Evolutionary conservation across 148 eudicot genomes (phyloP).

Genomic region (Arbutus unedo): DNA sequence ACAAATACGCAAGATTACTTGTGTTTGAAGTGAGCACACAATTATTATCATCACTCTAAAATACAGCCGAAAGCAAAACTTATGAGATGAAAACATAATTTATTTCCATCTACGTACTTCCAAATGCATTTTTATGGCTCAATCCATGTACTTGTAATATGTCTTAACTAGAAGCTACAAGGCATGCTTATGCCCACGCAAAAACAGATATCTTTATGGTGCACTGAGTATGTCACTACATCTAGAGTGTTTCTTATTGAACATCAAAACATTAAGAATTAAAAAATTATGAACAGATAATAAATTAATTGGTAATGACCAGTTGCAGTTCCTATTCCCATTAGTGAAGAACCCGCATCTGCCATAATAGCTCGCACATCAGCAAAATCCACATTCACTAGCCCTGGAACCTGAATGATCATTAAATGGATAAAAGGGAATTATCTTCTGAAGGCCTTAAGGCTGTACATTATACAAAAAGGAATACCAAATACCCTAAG

Average conservation of each 20-base stretch:
- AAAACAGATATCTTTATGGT: not conserved
- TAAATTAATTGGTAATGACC: slow-evolving; percentile 38
- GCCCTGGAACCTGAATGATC: slow-evolving; percentile 74
- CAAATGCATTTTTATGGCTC: not conserved
- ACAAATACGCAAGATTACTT: slow-evolving; percentile 6
- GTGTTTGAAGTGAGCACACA: not conserved
- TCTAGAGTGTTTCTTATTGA: not conserved
- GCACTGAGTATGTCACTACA: not conserved
- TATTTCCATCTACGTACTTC: not conserved
- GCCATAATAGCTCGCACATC: slow-evolving; percentile 99
- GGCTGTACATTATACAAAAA: slow-evolving; percentile 4
- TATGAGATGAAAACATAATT: not conserved
- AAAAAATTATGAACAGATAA: not conserved
- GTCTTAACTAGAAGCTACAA: not conserved
- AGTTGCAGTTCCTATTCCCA: slow-evolving; percentile 99
- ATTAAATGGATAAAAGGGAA: slow-evolving; percentile 7
- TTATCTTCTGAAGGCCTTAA: not conserved
- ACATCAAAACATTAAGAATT: not conserved
- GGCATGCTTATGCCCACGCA: not conserved
- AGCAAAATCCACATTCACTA: slow-evolving; percentile 98
- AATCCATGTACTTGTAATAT: not conserved
- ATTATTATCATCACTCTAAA: not conserved
- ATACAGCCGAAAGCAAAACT: not conserved
- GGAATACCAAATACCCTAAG: not conserved
- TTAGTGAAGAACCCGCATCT: slow-evolving; percentile 92